Conservation (phyloP, 495 filamentous ascomycete species). For the Neurospora sublineolata region DNA sequence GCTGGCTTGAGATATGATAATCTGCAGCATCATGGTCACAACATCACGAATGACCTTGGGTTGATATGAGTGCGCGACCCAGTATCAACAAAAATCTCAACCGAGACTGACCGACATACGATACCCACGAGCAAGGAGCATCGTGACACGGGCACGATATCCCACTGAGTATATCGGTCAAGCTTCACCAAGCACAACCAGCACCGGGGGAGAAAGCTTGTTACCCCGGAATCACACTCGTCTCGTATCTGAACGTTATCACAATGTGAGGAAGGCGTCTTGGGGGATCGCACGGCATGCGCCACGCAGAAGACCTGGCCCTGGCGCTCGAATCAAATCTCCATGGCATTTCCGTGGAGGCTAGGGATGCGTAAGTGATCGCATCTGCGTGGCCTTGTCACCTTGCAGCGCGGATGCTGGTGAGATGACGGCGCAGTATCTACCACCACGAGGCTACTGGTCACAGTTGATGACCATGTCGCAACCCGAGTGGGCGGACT, state of each 20-base stretch:
- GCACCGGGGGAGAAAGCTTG: not conserved
- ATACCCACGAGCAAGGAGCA: not conserved
- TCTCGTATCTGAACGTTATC: not conserved
- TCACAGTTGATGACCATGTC: not conserved
- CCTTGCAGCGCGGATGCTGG: not conserved
- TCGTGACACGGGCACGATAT: not conserved
- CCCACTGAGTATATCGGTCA: not conserved
- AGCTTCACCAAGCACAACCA: not conserved
- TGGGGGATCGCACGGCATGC: not conserved
- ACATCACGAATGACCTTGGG: not conserved
- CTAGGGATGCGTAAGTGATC: not conserved
- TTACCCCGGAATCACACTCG: not conserved
- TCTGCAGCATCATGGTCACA: not conserved
- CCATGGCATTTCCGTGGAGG: not conserved
- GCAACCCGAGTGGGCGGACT: not conserved
- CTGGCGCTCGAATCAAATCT: not conserved
- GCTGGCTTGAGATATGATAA: not conserved
- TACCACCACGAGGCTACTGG: constrained; percentile 2
- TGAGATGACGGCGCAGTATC: not conserved
- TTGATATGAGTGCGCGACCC: not conserved
- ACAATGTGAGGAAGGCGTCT: not conserved
- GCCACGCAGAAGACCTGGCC: not conserved
- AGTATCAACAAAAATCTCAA: not conserved
- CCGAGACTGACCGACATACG: not conserved
- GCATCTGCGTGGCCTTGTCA: not conserved